Percentiles rank a stretch among this genome's conserved stretches.
phyloP scores from a whole-genome alignment of 192 early-diverging fungal species.

The Coemansia sp. region DNA sequence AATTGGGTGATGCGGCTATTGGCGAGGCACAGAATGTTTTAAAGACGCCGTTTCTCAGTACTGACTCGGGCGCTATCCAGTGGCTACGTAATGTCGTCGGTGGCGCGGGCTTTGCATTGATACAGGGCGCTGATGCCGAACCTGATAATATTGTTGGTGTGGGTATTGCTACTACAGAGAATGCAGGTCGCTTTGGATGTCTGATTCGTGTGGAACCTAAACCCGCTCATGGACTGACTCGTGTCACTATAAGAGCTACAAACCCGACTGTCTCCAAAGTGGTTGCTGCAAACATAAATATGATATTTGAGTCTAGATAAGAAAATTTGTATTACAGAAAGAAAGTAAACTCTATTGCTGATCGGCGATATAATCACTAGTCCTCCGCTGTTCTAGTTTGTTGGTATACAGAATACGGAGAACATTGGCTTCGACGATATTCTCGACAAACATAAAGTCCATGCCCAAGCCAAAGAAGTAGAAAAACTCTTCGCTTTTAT shows the following conservation, averaged over 20 bases:
- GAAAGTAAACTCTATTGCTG: not conserved
- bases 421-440: conserved; percentile 42
- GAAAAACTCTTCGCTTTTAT: conserved; percentile 34
- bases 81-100: conserved; percentile 60
- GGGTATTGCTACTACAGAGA: conserved; percentile 76
- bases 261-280: conserved; percentile 71
- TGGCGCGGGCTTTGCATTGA: conserved; percentile 73
- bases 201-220: conserved; percentile 88
- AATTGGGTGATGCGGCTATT: conserved; percentile 81
- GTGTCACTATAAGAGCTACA: conserved; percentile 87
- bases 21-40: conserved; percentile 71
- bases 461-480: conserved; percentile 44
- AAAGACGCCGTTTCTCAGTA: conserved; percentile 32
- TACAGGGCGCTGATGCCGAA: conserved; percentile 85
- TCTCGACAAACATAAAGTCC: conserved; percentile 55
- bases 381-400: conserved; percentile 1
- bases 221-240: conserved; percentile 80
- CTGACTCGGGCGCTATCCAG: conserved; percentile 52
- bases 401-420: conserved; percentile 22
- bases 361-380: not conserved
- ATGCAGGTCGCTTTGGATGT: conserved; percentile 84
- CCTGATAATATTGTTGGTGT: conserved; percentile 87
- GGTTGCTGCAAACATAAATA: conserved; percentile 36
- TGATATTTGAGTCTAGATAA: conserved; percentile 41
- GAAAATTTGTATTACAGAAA: not conserved